Base-by-base conservation (phyloP, 2,329 filamentous ascomycete species). In the Gaeumannomyces sp. region DNA sequence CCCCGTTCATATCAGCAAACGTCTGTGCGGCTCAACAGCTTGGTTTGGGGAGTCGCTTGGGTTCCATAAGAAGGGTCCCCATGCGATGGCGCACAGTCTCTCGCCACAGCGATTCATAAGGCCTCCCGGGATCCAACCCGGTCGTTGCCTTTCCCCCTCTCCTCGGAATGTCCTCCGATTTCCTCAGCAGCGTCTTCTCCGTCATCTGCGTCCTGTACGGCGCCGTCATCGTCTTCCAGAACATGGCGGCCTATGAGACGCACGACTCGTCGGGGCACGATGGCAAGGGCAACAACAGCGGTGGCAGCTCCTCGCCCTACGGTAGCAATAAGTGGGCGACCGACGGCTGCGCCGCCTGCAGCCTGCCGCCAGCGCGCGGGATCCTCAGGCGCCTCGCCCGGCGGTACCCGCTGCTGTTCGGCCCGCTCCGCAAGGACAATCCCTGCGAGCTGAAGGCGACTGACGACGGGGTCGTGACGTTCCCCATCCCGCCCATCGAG, bases 401-500 rank as follows among this genome's bases (percentile, higher is more conserved):
- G 28, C n/a, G 31, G 19, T 35, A 19, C 59, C 59, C 59, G 5
- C 13, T 35, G 13, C 29, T 38, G 29, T 7, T n/a, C 6, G 29
- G 22, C 19, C 35, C 35, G 5, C 31, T 38, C 1, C 25, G 11
- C 16, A 38, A 16, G 7, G 59, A 60, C 14, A 35, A 25, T 22
- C 29, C 59, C 3, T 60, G 59, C 31, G 29, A 22, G 59, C 59
- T 60, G 16, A 38, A 29, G 19, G 31, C 28, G n/a, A 10, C n/a
- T 19, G 59, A 60, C 29, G 29, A 31, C n/a, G 59, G 10, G 3
- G 59, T 60, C 59, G 22, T 25, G 59, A 25, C 25, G 29, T 25
- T 60, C 5, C 29, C 59, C 59, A 25, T 60, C 29, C 59, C 59
- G 59, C 10, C 59, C 16, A 35, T 60, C 13, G 59, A 60, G 22